Conservation (phyloP, 2,329 filamentous ascomycete species). For the Sphaerulina populicola region DNA sequence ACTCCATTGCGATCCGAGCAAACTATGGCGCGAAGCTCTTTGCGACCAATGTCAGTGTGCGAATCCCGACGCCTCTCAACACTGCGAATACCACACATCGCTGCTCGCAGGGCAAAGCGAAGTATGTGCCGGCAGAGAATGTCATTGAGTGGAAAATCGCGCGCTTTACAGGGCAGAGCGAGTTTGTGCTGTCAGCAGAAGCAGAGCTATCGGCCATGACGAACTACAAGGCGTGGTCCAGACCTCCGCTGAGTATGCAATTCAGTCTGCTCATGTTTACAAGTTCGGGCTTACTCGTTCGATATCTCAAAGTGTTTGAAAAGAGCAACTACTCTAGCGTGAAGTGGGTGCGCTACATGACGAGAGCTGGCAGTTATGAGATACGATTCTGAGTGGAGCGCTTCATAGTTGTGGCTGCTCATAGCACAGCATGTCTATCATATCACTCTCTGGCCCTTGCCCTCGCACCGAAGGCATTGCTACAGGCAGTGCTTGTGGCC, state of each 20-base stretch:
- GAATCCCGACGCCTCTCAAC: slow-evolving; percentile 92
- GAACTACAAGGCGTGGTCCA: slow-evolving; percentile 92
- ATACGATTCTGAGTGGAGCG: slow-evolving; percentile 43
- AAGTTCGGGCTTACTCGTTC: slow-evolving; percentile 79
- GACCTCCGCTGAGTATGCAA: slow-evolving; percentile 81
- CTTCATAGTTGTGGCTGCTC: background rate
- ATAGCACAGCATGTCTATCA: no score
- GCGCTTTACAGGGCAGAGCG: slow-evolving; percentile 94
- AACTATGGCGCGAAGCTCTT: slow-evolving; percentile 96
- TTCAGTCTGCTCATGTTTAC: slow-evolving; percentile 98
- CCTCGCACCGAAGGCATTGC: no score
- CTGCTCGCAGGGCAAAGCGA: slow-evolving; percentile 91
- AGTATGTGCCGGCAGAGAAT: slow-evolving; percentile 97
- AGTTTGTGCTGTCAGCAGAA: slow-evolving; percentile 90
- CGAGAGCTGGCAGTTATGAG: slow-evolving; percentile 92
- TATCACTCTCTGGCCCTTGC: no score
- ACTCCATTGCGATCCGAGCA: slow-evolving; percentile 93
- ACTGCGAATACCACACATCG: slow-evolving; percentile 89
- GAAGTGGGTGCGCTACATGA: slow-evolving; percentile 99
- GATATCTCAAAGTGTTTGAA: slow-evolving; percentile 97
- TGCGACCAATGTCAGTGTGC: slow-evolving; percentile 88
- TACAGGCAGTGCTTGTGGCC: no score
- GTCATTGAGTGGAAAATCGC: slow-evolving; percentile 99
- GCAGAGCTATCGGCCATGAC: slow-evolving; percentile 94
- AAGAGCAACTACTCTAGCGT: slow-evolving; percentile 98